These are phyloP conservation scores for Pseudogymnoascus sp. DNA, from an alignment of 2,329 filamentous ascomycete genomes.

Conservation along the genomic window DNA sequence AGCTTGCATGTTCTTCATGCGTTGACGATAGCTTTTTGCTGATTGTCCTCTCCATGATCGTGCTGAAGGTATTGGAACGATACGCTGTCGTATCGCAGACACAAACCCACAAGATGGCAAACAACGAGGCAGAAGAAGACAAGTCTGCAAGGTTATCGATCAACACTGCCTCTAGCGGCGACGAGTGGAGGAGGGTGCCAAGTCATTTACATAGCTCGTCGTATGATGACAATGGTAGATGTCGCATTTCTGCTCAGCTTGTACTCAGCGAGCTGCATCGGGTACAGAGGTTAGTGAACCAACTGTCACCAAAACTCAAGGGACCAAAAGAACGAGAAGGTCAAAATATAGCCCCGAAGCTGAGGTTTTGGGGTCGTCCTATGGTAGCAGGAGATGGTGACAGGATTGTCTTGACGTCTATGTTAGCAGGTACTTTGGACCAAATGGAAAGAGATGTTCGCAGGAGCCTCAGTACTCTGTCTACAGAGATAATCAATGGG, in stretches of 20 bases:
- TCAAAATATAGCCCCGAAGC: neutral
- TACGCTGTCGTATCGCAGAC: slow-evolving; percentile 25
- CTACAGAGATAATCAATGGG: slow-evolving; percentile 16
- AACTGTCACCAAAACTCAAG: slow-evolving; percentile 21
- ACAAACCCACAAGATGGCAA: neutral
- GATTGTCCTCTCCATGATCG: slow-evolving; percentile 27
- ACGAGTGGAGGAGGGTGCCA: slow-evolving; percentile 15
- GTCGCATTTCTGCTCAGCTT: slow-evolving; percentile 28
- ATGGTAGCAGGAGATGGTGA: neutral
- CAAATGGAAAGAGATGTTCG: slow-evolving; percentile 21
- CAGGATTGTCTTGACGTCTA: slow-evolving; percentile 10
- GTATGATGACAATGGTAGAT: neutral
- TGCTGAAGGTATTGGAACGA: slow-evolving; percentile 31
- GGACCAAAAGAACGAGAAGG: neutral
- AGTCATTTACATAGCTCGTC: neutral
- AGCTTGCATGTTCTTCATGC: slow-evolving; percentile 30
- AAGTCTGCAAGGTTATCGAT: neutral
- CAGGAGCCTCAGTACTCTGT: slow-evolving; percentile 17
- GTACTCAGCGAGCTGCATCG: slow-evolving; percentile 32
- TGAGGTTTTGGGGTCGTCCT: neutral
- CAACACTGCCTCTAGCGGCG: slow-evolving; percentile 18
- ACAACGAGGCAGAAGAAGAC: neutral
- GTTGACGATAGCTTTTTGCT: slow-evolving; percentile 29
- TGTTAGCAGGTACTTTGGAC: slow-evolving; percentile 18
- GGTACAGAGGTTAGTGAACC: slow-evolving; percentile 28